Evolutionary conservation across 1,139 yeast genomes (phyloP).

Genomic region (Sugiyamaella grinbergsii): DNA sequence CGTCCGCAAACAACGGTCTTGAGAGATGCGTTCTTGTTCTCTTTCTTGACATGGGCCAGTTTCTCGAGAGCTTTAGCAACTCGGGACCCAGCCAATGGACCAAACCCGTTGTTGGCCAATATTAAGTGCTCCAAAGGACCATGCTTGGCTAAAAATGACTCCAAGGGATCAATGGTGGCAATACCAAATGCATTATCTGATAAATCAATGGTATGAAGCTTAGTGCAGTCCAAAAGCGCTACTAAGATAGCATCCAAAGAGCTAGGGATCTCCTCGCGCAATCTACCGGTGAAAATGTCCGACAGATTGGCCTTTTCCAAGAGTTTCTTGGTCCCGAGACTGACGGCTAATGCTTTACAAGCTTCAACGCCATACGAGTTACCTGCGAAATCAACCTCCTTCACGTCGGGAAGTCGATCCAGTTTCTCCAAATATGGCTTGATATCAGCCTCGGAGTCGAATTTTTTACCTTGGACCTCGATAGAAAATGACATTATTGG

Average conservation of each 20-base stretch:
- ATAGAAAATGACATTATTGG: slow-evolving; percentile 49
- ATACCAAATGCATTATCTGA: slow-evolving; percentile 97
- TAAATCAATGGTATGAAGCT: slow-evolving; percentile 72
- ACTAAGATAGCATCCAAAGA: slow-evolving; percentile 74
- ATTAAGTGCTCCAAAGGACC: slow-evolving; percentile 80
- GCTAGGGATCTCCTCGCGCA: slow-evolving; percentile 91
- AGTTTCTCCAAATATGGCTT: slow-evolving; percentile 63
- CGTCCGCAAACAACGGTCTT: slow-evolving; percentile 94
- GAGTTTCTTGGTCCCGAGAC: slow-evolving; percentile 48
- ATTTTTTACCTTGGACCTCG: slow-evolving; percentile 75
- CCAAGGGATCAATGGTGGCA: slow-evolving; percentile 90
- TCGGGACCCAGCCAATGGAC: slow-evolving; percentile 95
- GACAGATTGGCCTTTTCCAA: slow-evolving; percentile 74
- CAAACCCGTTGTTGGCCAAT: slow-evolving; percentile 93
- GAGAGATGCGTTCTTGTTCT: slow-evolving; percentile 48
- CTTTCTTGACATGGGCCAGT: slow-evolving; percentile 65
- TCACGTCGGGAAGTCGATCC: slow-evolving; percentile 47
- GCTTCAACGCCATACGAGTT: slow-evolving; percentile 94
- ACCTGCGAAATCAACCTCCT: slow-evolving; percentile 79
- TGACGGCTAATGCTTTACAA: slow-evolving; percentile 66
- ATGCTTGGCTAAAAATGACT: slow-evolving; percentile 72
- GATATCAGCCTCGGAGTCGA: slow-evolving; percentile 73
- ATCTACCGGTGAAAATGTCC: slow-evolving; percentile 91
- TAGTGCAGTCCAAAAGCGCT: slow-evolving; percentile 66
- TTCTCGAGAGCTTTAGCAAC: slow-evolving; percentile 82